Evolutionary conservation across 2,329 filamentous ascomycete genomes (phyloP), one percentile per base, ranked within the genome.

Genomic region (Fusarium goolgardi): DNA sequence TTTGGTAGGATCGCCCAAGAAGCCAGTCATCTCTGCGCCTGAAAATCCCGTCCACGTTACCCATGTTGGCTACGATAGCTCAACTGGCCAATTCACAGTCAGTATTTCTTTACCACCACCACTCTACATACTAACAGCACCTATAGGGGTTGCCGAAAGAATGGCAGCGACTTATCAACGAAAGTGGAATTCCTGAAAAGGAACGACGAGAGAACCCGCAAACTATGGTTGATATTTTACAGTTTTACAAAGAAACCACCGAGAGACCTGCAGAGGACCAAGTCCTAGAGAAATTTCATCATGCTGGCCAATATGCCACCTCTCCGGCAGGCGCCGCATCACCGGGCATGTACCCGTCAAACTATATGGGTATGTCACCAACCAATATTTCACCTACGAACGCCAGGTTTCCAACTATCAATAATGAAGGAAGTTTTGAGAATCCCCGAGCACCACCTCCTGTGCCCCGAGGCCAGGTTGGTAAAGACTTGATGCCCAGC

Each of bases 41-140:
- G 94, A 97, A 80, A 98, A 99, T 75, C 96, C 96, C 49, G 94
- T 98, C 63, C 96, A 98, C 81, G 93, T 99, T 74, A 98, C 95
- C 59, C 96, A 99, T 80, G 96, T 99, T 70, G 95, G 95, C 73
- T 97, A 97, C 78, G 95, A 99, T 80, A 97, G 96, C 81, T 87
- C 92, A 75, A 98, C 96, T 5, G 96, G 96, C 71, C 93, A 97
- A 81, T 99, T 97, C 79, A 98, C 95, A 59, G 94, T 97, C 85
- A 76, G 90, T 86, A 34, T 37, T 23, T 35, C 55, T 10, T 23
- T 57, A 39, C 34, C 65, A 70, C 58, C 49, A 52, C 29, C 44
- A 50, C 52, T 52, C 27, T 59, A 40, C 39, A 37, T 34, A 49
- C 58, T 71, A 65, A 70, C 63, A 59, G 50, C 31, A 32, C 27